These are phyloP conservation scores for Dorcoceras hygrometricum DNA, from an alignment of 257 asterid genomes.

Conservation along the genomic window DNA sequence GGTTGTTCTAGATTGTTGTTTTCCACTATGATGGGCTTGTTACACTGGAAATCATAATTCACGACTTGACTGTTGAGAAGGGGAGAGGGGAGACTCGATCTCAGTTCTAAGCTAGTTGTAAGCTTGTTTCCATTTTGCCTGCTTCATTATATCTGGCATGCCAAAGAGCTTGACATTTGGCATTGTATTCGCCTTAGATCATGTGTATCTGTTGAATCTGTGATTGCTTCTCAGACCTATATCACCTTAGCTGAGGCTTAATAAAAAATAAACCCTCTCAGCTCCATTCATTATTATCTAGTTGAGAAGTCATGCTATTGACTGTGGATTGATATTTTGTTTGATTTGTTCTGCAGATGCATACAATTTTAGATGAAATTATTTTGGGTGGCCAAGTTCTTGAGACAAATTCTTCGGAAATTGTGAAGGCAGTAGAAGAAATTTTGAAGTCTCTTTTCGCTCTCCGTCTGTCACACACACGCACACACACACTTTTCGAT, in stretches of 20 bases:
- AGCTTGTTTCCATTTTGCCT: not conserved
- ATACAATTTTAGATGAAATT: conserved; percentile 83
- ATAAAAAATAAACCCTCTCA: not conserved
- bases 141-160: conserved; percentile 2
- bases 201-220: not conserved
- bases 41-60: not conserved
- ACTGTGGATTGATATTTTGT: not conserved
- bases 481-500: not conserved
- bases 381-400: conserved; percentile 95
- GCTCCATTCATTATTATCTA: conserved; percentile 8
- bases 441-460: conserved; percentile 48
- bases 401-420: conserved; percentile 77
- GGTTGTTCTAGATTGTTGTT: not conserved
- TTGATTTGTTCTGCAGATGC: conserved; percentile 54
- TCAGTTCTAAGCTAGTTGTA: not conserved
- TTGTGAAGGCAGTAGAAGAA: conserved; percentile 75
- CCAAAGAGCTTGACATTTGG: not conserved
- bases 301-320: conserved; percentile 3
- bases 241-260: conserved; percentile 13
- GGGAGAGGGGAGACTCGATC: not conserved
- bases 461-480: conserved; percentile 19
- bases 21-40: not conserved
- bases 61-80: not conserved
- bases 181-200: not conserved
- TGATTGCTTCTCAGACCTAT: conserved; percentile 2